Percentiles rank a stretch among this genome's conserved stretches.
These are phyloP conservation scores for Adansonia rubrostipa DNA, from an alignment of 441 rosid species.

Conservation along the genomic window DNA sequence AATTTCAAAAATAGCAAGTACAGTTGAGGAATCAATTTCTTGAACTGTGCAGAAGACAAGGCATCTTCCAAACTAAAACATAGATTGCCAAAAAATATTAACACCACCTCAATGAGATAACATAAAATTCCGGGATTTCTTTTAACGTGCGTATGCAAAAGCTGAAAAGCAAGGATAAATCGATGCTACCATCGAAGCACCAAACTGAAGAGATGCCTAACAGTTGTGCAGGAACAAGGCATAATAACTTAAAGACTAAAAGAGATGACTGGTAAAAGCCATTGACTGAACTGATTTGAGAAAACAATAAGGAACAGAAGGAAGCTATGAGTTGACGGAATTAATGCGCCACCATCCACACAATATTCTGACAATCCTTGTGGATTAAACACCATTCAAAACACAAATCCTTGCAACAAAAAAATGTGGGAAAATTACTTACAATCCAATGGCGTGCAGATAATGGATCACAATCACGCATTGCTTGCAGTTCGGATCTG, in stretches of 20 bases:
- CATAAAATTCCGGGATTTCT: neutral
- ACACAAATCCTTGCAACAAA: conserved; percentile 2
- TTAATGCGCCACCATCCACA: neutral
- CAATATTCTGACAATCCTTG: neutral
- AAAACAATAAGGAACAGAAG: neutral
- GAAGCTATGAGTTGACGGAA: neutral
- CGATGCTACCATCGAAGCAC: neutral
- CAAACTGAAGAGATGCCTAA: neutral
- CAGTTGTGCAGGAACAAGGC: neutral
- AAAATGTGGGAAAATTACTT: conserved; percentile 23
- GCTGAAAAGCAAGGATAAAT: neutral
- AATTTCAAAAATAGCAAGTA: conserved; percentile 12
- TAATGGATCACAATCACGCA: conserved; percentile 56
- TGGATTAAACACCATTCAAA: neutral
- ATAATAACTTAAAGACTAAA: neutral
- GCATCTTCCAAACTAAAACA: neutral
- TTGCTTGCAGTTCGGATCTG: conserved; percentile 49
- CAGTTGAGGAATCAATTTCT: neutral
- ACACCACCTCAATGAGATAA: neutral
- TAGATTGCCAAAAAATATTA: neutral
- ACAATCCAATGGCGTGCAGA: conserved; percentile 60
- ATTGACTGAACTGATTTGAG: neutral
- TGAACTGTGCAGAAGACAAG: conserved; percentile 3
- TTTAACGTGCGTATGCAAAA: neutral
- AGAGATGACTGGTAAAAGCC: neutral